A percentile compares a stretch with the other conserved stretches of the same genome.
Conservation (phyloP, 1,139 yeast genomes). For the Kurtzmaniella quercitrusa region DNA sequence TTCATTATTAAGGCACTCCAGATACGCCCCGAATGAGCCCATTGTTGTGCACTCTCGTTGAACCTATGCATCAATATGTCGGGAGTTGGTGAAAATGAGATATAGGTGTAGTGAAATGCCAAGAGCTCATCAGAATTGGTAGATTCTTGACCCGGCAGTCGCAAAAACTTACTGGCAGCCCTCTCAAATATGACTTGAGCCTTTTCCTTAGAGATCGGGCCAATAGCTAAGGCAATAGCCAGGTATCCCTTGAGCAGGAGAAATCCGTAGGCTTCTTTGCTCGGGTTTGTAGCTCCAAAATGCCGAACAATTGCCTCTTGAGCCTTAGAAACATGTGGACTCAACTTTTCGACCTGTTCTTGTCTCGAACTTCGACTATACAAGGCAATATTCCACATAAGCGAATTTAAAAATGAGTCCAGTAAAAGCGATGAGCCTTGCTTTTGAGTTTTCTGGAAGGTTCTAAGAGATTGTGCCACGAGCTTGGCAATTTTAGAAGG, state of each 20-base stretch:
- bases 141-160: slow-evolving; percentile 10
- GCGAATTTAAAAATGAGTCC: slow-evolving; percentile 2
- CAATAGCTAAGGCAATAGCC: slow-evolving; percentile 36
- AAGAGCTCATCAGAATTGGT: slow-evolving; percentile 13
- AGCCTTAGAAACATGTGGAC: slow-evolving; percentile 17
- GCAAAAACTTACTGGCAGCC: slow-evolving; percentile 23
- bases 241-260: slow-evolving; percentile 31
- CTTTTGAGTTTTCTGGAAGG: slow-evolving; percentile 6
- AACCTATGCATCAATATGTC: slow-evolving; percentile 31
- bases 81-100: slow-evolving; percentile 27
- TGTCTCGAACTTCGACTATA: slow-evolving; percentile 8
- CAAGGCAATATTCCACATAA: slow-evolving; percentile 6
- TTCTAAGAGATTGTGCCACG: slow-evolving; percentile 14
- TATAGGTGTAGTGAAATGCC: slow-evolving; percentile 22
- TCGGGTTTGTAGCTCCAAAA: slow-evolving; percentile 11
- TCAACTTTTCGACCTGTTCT: slow-evolving; percentile 6
- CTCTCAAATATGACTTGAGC: slow-evolving; percentile 24
- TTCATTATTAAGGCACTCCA: slow-evolving; percentile 38
- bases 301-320: slow-evolving; percentile 30
- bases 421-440: neutral
- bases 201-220: slow-evolving; percentile 20
- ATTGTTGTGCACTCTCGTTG: slow-evolving; percentile 22
- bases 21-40: slow-evolving; percentile 23
- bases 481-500: slow-evolving; percentile 17
- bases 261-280: slow-evolving; percentile 12